A percentile compares a stretch with the other conserved stretches of the same genome.
phyloP scores from a whole-genome alignment of 1,284 basidiomycete species.

The Ustilago hordei region DNA sequence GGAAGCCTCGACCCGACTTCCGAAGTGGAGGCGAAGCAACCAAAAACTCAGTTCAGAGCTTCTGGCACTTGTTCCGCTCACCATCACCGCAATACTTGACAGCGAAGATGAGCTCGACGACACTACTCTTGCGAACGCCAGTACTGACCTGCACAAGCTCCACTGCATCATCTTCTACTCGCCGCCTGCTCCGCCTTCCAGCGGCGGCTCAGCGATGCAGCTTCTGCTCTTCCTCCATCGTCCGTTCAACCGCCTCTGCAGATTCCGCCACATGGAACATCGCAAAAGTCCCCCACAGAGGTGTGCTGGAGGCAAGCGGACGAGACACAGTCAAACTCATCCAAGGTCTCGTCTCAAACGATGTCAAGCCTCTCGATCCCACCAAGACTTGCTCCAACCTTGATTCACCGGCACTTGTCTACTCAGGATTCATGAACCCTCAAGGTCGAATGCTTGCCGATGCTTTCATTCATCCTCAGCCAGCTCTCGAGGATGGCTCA shows the following conservation, averaged over 20 bases:
- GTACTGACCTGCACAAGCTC: not conserved
- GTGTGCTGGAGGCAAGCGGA: slow-evolving; percentile 81
- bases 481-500: slow-evolving; percentile 15
- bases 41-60: not conserved
- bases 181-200: not conserved
- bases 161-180: not conserved
- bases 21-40: slow-evolving; percentile 11
- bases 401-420: slow-evolving; percentile 70
- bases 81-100: not conserved
- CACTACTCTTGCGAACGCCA: not conserved
- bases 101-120: slow-evolving; percentile 6
- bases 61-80: not conserved
- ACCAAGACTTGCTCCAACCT: not conserved
- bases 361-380: slow-evolving; percentile 70
- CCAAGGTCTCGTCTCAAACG: slow-evolving; percentile 82
- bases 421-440: slow-evolving; percentile 85
- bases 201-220: slow-evolving; percentile 8
- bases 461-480: slow-evolving; percentile 79
- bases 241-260: slow-evolving; percentile 2
- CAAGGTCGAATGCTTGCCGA: slow-evolving; percentile 92
- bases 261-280: slow-evolving; percentile 15
- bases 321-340: slow-evolving; percentile 86
- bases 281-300: slow-evolving; percentile 42
- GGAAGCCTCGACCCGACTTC: slow-evolving; percentile 10
- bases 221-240: slow-evolving; percentile 8